Conservation (phyloP, 1,284 basidiomycete genomes). For the Mycosarcoma maydis region DNA sequence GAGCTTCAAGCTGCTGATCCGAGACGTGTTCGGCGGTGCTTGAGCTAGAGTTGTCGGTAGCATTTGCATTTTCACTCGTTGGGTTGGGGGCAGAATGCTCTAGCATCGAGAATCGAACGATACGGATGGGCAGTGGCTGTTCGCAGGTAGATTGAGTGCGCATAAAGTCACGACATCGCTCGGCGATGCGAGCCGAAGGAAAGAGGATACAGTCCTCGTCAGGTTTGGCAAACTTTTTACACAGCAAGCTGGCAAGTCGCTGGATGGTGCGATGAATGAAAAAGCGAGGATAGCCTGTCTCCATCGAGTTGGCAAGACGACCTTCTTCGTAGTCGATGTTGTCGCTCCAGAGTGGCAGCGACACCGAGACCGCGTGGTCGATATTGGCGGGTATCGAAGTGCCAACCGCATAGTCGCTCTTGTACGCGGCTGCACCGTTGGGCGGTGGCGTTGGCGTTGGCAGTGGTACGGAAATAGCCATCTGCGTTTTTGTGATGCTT, state of each 20-base stretch:
- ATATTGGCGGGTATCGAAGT: conserved; percentile 67
- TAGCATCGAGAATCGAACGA: conserved; percentile 57
- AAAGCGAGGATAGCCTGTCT: conserved; percentile 95
- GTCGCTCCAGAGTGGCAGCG: conserved; percentile 91
- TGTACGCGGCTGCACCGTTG: conserved; percentile 12
- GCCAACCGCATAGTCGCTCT: conserved; percentile 45
- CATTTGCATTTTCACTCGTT: neutral
- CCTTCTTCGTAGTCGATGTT: conserved; percentile 94
- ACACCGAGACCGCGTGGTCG: conserved; percentile 93
- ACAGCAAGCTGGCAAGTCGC: conserved; percentile 69
- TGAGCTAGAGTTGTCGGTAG: conserved; percentile 20
- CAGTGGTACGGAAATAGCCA: conserved; percentile 18
- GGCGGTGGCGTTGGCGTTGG: conserved; percentile 16
- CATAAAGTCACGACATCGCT: conserved; percentile 61
- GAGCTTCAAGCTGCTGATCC: conserved; percentile 24
- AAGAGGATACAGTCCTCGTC: conserved; percentile 57
- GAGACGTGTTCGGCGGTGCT: conserved; percentile 38
- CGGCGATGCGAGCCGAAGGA: conserved; percentile 53
- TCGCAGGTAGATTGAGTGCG: conserved; percentile 25
- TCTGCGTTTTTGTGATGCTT: conserved; percentile 19
- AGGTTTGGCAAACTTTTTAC: conserved; percentile 50
- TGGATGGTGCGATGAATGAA: conserved; percentile 89
- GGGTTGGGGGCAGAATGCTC: conserved; percentile 16
- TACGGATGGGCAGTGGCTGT: conserved; percentile 42
- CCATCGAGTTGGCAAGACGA: conserved; percentile 82